Evolutionary conservation across 495 filamentous ascomycete species (phyloP).

Genomic region (Parmelia sp.): DNA sequence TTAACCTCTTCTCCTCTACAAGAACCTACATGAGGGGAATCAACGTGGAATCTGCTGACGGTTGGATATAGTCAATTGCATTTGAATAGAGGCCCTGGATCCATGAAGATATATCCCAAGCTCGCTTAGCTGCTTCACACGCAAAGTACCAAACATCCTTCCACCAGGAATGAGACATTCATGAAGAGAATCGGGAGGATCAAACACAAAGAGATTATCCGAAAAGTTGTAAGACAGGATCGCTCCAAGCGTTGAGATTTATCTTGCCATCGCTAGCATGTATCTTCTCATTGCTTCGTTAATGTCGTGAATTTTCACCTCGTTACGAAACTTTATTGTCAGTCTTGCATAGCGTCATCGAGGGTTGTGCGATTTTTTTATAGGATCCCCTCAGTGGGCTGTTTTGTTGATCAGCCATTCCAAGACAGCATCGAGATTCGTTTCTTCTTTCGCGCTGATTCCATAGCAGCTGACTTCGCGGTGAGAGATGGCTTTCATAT

Average conservation of each 20-base stretch:
- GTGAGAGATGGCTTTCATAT: constrained; percentile 80
- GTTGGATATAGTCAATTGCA: neutral
- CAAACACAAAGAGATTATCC: neutral
- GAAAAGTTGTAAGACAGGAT: neutral
- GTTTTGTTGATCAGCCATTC: constrained; percentile 82
- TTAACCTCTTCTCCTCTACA: neutral
- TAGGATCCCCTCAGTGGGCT: constrained; percentile 14
- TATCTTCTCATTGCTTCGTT: constrained; percentile 33
- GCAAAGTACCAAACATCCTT: neutral
- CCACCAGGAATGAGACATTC: neutral
- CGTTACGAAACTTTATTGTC: constrained; percentile 13
- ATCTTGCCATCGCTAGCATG: constrained; percentile 26
- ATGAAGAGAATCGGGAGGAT: neutral
- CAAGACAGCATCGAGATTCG: constrained; percentile 92
- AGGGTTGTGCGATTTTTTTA: constrained; percentile 7
- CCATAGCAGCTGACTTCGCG: constrained; percentile 98
- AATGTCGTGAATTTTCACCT: constrained; percentile 29
- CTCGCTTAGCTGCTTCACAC: neutral
- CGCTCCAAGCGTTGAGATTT: constrained; percentile 13
- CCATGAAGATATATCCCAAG: neutral
- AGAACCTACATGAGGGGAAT: neutral
- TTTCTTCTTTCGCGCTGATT: constrained; percentile 97
- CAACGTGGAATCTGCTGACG: neutral
- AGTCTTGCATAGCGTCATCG: constrained; percentile 16
- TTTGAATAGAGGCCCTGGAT: neutral